phyloP scores from a whole-genome alignment of 1,284 basidiomycete genomes.

The Ceratobasidium sp. region DNA sequence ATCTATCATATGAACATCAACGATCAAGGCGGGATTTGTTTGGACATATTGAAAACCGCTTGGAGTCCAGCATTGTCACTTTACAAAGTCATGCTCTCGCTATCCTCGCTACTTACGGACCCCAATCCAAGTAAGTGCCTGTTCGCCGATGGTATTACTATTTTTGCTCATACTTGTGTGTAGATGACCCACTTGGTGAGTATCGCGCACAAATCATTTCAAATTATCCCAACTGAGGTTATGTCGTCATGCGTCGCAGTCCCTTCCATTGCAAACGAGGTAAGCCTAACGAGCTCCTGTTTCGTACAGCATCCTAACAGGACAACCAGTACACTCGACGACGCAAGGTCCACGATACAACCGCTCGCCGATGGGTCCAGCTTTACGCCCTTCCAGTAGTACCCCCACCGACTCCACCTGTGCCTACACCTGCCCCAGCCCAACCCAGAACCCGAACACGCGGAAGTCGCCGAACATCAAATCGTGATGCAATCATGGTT shows the following conservation, averaged over 20 bases:
- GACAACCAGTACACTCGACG: conserved; percentile 17
- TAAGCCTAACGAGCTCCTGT: conserved; percentile 7
- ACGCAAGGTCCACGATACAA: conserved; percentile 22
- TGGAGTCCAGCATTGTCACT: conserved; percentile 93
- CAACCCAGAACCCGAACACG: conserved; percentile 26
- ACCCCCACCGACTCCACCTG: conserved; percentile 48
- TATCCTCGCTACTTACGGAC: conserved; percentile 88
- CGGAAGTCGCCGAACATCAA: conserved; percentile 48
- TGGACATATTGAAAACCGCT: conserved; percentile 67
- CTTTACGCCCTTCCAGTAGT: conserved; percentile 69
- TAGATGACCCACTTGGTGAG: conserved; percentile 36
- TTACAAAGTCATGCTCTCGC: conserved; percentile 90
- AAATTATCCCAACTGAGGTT: neutral
- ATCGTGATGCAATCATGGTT: conserved; percentile 56
- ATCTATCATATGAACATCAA: conserved; percentile 96
- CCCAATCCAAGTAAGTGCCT: conserved; percentile 82
- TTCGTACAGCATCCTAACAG: too few relatives aligned
- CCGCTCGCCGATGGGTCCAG: conserved; percentile 50
- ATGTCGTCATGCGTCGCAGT: conserved; percentile 36
- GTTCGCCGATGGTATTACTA: neutral
- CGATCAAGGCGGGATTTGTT: conserved; percentile 64
- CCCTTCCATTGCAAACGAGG: conserved; percentile 34
- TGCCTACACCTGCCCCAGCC: conserved; percentile 40
- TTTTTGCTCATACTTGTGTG: neutral
- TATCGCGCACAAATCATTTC: conserved; percentile 23